Evolutionary conservation across 1,284 basidiomycete species (phyloP), one percentile per base, ranked within the genome.

Genomic region (Sanguinoderma infundibulare): DNA sequence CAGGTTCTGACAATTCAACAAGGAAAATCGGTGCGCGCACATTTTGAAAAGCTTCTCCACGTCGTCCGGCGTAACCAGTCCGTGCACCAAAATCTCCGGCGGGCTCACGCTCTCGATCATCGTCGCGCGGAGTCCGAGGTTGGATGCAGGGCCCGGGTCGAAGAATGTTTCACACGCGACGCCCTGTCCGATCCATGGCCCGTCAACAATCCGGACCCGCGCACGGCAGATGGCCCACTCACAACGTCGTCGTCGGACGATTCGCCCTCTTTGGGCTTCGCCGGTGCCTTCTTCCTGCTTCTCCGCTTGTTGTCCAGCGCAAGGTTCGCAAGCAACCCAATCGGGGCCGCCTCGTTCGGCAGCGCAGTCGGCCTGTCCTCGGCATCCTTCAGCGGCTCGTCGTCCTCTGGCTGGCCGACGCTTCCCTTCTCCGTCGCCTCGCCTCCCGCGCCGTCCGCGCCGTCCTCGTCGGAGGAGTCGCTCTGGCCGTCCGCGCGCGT

Each of bases 131-230:
- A 89, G 83, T 32, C 77, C 80, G 44, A 91, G 81, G 70, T 92
- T 82, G 60, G 84, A 87, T 2, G 87, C 87, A 40, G 90, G 89
- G n/a, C 88, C 91, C 34, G 91, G 91, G 78, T 86, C 82, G 79
- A 95, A 95, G 73, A 91, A 95, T 55, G 83, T 86, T 72, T 87
- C 88, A 69, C 91, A 93, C 32, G 93, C 93, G 38, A 95, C 87
- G 22, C 93, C 89, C 75, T 75, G 54, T 15, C 57, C 20, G 47
- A 24, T 46, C 1, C 10, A 36, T 38, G 14, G 39, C 46, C 7
- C 28, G n/a, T 49, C 28, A 49, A 60, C 44, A 61, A 26, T n/a
- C 32, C n/a, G 9, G 34, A 30, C 17, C 6, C 22, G 3, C 24
- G 52, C 20, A 22, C n/a, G 40, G 28, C 26, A 26, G 24, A 20